Conservation (phyloP, 257 asterid genomes). For the Lycium barbarum region DNA sequence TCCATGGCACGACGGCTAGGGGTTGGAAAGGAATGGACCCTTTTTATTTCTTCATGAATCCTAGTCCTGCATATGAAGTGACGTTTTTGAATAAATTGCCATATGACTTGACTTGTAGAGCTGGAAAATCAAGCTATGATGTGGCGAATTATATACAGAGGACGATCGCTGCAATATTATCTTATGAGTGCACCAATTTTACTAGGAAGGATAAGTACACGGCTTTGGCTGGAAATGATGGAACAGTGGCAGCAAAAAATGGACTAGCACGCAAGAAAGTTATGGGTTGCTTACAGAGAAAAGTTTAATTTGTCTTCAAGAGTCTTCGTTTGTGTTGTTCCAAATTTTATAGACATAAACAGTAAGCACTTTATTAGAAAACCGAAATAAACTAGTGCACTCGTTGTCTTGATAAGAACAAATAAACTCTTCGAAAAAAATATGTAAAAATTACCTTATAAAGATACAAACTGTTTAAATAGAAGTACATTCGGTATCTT, state of each 20-base stretch:
- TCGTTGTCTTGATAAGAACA: neutral
- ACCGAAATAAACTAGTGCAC: neutral
- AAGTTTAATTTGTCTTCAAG: neutral
- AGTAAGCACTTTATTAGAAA: neutral
- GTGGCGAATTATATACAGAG: slow-evolving; percentile 81
- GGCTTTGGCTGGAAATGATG: slow-evolving; percentile 85
- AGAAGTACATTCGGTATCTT: neutral
- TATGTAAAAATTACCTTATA: neutral
- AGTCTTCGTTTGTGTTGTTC: neutral
- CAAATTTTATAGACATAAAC: neutral
- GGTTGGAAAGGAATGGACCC: slow-evolving; percentile 94
- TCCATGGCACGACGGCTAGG: slow-evolving; percentile 85
- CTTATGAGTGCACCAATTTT: slow-evolving; percentile 74
- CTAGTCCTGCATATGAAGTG: slow-evolving; percentile 78
- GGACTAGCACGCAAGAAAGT: slow-evolving; percentile 33
- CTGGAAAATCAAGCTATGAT: slow-evolving; percentile 76
- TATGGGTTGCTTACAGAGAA: slow-evolving; percentile 51
- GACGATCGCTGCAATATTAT: slow-evolving; percentile 61
- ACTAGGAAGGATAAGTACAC: slow-evolving; percentile 87
- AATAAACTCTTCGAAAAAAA: neutral
- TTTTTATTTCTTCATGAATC: slow-evolving; percentile 85
- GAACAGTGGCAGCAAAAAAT: slow-evolving; percentile 53
- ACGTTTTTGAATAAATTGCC: slow-evolving; percentile 74
- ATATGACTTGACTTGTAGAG: slow-evolving; percentile 50
- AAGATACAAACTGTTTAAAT: neutral